Evolutionary conservation across 2,329 filamentous ascomycete species (phyloP).

Genomic region (Davidsoniella virescens): DNA sequence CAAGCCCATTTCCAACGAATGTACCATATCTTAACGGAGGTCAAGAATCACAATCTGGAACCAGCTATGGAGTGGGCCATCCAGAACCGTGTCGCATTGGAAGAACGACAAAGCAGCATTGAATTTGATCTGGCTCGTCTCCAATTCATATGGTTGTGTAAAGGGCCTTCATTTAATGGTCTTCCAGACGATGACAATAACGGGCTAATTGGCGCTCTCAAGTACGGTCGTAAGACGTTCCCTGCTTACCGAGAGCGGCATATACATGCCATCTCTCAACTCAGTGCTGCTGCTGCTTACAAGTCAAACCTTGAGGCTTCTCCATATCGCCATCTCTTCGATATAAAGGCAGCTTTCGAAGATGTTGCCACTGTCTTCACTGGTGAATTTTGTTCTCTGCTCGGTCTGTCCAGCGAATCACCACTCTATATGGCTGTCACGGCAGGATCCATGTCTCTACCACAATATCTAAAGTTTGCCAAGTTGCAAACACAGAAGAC

Average conservation of each 20-base stretch:
- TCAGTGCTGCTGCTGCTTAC: slow-evolving; percentile 69
- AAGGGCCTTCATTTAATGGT: slow-evolving; percentile 39
- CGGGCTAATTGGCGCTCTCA: slow-evolving; percentile 48
- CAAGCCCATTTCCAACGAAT: slow-evolving; percentile 72
- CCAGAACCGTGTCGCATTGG: slow-evolving; percentile 51
- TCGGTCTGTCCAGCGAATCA: slow-evolving; percentile 79
- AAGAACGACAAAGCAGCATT: slow-evolving; percentile 73
- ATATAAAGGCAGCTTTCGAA: slow-evolving; percentile 59
- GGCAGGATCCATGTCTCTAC: slow-evolving; percentile 80
- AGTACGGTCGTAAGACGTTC: slow-evolving; percentile 64
- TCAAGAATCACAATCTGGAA: slow-evolving; percentile 41
- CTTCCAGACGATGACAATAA: slow-evolving; percentile 36
- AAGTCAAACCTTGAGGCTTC: slow-evolving; percentile 56
- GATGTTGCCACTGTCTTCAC: slow-evolving; percentile 80
- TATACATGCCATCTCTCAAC: slow-evolving; percentile 60
- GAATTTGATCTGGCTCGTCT: slow-evolving; percentile 88
- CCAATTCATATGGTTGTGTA: slow-evolving; percentile 80
- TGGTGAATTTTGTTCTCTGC: slow-evolving; percentile 80
- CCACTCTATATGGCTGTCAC: slow-evolving; percentile 87
- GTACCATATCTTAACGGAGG: slow-evolving; percentile 60
- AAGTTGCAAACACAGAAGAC: slow-evolving; percentile 79
- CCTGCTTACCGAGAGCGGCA: slow-evolving; percentile 59
- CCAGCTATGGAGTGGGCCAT: slow-evolving; percentile 83
- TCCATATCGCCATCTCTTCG: slow-evolving; percentile 66
- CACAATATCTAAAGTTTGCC: slow-evolving; percentile 75